Conservation (phyloP, 805 yeast genomes). For the Metschnikowia reukaufii region DNA sequence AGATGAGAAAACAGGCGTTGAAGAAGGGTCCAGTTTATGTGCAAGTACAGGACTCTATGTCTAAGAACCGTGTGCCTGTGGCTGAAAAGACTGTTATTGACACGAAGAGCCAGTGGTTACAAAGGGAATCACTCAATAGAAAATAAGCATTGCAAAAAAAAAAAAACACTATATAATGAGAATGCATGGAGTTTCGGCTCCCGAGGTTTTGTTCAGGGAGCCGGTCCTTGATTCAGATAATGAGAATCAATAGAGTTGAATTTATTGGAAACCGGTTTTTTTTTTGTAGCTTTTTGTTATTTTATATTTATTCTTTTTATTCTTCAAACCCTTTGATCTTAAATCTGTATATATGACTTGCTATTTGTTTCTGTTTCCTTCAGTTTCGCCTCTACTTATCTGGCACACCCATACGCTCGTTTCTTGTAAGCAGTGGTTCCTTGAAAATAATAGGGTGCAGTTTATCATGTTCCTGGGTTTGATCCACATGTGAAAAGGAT, state of each 20-base stretch:
- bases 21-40: conserved; percentile 45
- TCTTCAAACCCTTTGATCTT: not conserved
- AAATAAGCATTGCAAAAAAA: conserved; percentile 21
- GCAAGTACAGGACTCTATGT: conserved; percentile 28
- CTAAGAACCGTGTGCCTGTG: conserved; percentile 34
- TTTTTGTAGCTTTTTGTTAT: no score
- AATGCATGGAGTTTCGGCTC: not conserved
- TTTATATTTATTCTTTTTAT: not conserved
- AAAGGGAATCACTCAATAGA: conserved; percentile 37
- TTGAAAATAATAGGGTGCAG: conserved; percentile 16
- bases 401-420: conserved; percentile 18
- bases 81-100: conserved; percentile 35
- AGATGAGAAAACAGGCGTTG: conserved; percentile 25
- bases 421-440: conserved; percentile 18
- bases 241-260: not conserved
- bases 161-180: not conserved
- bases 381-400: conserved; percentile 1
- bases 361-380: not conserved
- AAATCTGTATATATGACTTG: no score
- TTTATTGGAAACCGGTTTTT: not conserved
- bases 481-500: conserved; percentile 13
- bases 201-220: not conserved
- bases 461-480: conserved; percentile 17
- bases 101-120: conserved; percentile 40
- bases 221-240: not conserved